These are phyloP conservation scores for Panicum miliaceum DNA, from an alignment of 176 grass and related monocot species.

Conservation along the genomic window DNA sequence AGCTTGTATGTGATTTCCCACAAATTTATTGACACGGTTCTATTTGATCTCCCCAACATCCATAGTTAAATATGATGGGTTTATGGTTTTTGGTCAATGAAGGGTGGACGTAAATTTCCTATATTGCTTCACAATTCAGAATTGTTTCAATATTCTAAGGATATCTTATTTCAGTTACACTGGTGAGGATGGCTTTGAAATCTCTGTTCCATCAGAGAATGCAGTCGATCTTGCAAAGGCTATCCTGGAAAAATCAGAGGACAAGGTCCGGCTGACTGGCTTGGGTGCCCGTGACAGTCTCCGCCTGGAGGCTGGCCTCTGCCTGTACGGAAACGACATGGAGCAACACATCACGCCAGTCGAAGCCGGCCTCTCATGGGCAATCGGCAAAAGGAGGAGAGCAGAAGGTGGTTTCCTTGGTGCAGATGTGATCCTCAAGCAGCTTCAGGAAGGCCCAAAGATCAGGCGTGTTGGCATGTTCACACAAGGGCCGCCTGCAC, in stretches of 20 bases:
- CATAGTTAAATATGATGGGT: background rate
- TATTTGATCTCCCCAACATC: background rate
- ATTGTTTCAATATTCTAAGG: conserved; percentile 14
- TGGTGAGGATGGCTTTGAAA: conserved; percentile 97
- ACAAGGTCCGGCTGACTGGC: conserved; percentile 82
- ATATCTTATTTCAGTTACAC: conserved; percentile 76
- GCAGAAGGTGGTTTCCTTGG: conserved; percentile 91
- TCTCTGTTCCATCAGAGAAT: conserved; percentile 92
- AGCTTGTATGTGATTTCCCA: background rate
- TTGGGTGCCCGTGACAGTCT: conserved; percentile 96
- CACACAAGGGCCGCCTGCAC: conserved; percentile 80
- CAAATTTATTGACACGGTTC: background rate
- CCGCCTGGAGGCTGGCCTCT: conserved; percentile 93
- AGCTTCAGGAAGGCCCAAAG: conserved; percentile 86
- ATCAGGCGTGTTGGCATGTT: conserved; percentile 85
- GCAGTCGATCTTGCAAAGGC: conserved; percentile 83
- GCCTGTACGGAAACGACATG: conserved; percentile 95
- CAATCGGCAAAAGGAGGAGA: conserved; percentile 86
- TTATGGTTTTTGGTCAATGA: background rate
- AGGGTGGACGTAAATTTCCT: background rate
- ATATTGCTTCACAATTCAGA: background rate
- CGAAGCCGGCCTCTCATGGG: conserved; percentile 94
- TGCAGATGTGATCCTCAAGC: conserved; percentile 89
- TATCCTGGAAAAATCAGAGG: conserved; percentile 89
- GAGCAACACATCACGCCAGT: conserved; percentile 94